Percentiles rank a stretch among this genome's conserved stretches.
Evolutionary conservation across 805 yeast species (phyloP).

Genomic region (Vanderwaltozyma yarrowii): DNA sequence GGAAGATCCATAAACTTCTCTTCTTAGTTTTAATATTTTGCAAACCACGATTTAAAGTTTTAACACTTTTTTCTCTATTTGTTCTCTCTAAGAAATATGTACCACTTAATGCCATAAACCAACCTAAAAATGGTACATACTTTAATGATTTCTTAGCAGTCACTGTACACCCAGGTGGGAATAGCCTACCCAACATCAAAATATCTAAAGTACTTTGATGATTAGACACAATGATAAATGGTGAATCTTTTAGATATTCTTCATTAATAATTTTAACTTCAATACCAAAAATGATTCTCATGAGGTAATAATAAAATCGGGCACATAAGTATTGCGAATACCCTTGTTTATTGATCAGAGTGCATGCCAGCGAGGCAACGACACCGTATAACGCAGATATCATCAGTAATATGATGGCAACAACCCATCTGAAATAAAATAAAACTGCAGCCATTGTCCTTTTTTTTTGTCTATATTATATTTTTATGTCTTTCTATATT

Average conservation of each 20-base stretch:
- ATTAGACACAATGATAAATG: conserved; percentile 75
- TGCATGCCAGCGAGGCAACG: conserved; percentile 55
- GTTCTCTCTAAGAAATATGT: conserved; percentile 85
- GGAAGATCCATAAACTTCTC: conserved; percentile 81
- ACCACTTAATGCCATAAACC: conserved; percentile 91
- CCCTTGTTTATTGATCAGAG: conserved; percentile 62
- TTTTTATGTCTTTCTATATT: too few relatives aligned
- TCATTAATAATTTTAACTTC: conserved; percentile 61
- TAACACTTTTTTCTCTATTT: conserved; percentile 63
- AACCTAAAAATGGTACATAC: conserved; percentile 84
- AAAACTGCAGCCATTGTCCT: conserved; percentile 29
- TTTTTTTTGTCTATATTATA: too few relatives aligned
- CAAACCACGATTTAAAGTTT: conserved; percentile 64
- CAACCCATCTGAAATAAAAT: conserved; percentile 45
- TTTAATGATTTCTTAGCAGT: conserved; percentile 83
- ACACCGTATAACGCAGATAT: conserved; percentile 70
- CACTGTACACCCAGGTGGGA: conserved; percentile 83
- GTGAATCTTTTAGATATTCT: conserved; percentile 45
- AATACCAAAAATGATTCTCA: conserved; percentile 57
- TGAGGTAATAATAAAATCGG: conserved; percentile 57
- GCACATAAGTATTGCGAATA: conserved; percentile 88
- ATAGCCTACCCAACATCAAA: conserved; percentile 66
- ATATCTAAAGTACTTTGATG: conserved; percentile 90
- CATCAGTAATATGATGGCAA: conserved; percentile 44
- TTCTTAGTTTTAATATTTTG: conserved; percentile 46